Percentiles rank a stretch among this genome's conserved stretches.
Evolutionary conservation across 2,329 filamentous ascomycete genomes (phyloP).

Genomic region (Aspergillus brunneoviolaceus): DNA sequence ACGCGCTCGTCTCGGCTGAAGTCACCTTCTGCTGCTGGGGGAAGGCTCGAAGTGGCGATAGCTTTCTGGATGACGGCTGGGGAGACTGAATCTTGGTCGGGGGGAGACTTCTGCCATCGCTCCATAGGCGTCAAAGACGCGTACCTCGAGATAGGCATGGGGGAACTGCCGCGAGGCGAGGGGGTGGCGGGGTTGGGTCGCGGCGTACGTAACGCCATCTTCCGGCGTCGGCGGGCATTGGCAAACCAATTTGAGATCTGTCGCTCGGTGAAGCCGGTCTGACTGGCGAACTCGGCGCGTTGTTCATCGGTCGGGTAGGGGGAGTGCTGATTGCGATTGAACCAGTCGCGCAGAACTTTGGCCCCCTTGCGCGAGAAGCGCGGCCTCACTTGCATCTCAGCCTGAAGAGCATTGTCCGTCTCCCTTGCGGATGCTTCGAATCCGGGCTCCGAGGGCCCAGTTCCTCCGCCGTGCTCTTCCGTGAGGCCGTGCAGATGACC

Average conservation of each 20-base stretch:
- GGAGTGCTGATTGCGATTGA: conserved; percentile 45
- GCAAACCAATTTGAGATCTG: conserved; percentile 54
- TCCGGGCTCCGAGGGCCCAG: not conserved
- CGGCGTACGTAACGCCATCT: conserved; percentile 31
- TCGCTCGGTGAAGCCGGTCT: conserved; percentile 49
- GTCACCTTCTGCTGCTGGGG: not conserved
- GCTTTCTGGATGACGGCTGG: conserved; percentile 42
- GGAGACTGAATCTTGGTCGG: conserved; percentile 47
- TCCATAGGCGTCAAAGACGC: conserved; percentile 49
- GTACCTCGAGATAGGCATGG: conserved; percentile 41
- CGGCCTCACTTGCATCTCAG: not conserved
- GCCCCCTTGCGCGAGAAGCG: conserved; percentile 40
- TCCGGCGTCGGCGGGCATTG: conserved; percentile 52
- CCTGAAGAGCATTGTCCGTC: not conserved
- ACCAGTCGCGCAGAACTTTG: conserved; percentile 49
- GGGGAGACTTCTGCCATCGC: conserved; percentile 46
- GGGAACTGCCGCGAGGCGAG: conserved; percentile 41
- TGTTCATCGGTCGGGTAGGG: conserved; percentile 53
- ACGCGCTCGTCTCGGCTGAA: not conserved
- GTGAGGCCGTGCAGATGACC: conserved; percentile 52
- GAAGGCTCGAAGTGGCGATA: conserved; percentile 19
- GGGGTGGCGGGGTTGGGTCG: conserved; percentile 27
- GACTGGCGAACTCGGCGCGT: conserved; percentile 40
- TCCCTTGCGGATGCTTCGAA: not conserved
- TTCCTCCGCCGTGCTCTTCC: conserved; percentile 34